Base-by-base conservation (phyloP, 345 rosid species). In the Populus nigra region DNA sequence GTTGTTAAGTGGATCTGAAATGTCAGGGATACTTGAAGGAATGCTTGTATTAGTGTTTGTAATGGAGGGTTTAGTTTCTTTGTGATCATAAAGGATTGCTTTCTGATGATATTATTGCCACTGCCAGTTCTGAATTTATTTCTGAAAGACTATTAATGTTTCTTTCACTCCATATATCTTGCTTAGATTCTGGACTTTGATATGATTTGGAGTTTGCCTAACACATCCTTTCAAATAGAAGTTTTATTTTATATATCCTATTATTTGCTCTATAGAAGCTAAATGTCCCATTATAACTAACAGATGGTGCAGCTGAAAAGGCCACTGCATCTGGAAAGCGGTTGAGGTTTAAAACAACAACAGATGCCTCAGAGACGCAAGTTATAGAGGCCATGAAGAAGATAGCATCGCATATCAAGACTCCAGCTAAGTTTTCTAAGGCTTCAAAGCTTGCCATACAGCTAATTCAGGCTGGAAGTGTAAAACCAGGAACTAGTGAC, bases 381-480 rank as follows among this genome's bases (percentile, higher is more conserved):
- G 84, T 93, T 29, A 82, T 91, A 3, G 97, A 96, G 68, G 98
- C 98, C 16, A 94, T 96, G 98, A 89, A 89, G 86, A 96, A 91
- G 88, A 94, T 96, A 74, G 90, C 97, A 7, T 94, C 90, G 1
- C 99, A 96, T 80, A 90, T 94, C 74, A 89, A 84, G 88, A 96
- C 88, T 73, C 94, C 90, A 35, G 7, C 83, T 12, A 96, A 96
- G 86, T 87, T 94, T 74, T 76, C 93, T 22, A 96, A 92, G 90
- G 99, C 99, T 43, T 90, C 97, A 2, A 94, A 92, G 91, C 97
- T 96, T 71, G 95, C 91, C 10, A 79, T 94, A 84, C 97, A 93
- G 79, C 82, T 94, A 82, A 89, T 96, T 79, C 90, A 91, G 82
- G 91, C 97, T 76, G 97, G 94, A 73, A 90, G 99, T 63, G 94